Evolutionary conservation across 2,329 filamentous ascomycete genomes (phyloP), one percentile per base, ranked within the genome.

Genomic region (Lachnellula hyalina): DNA sequence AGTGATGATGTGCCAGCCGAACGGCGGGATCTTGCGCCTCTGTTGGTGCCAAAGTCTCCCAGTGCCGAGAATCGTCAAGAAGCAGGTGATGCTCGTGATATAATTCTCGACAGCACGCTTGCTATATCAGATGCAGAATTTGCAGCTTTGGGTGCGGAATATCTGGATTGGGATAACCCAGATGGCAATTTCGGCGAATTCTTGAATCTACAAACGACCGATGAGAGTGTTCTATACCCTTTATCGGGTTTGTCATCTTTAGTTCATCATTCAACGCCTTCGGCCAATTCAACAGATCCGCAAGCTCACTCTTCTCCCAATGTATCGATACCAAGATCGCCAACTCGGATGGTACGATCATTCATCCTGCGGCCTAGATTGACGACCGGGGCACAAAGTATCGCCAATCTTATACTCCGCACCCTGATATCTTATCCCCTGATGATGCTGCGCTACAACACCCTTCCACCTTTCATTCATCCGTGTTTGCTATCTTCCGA

Each of bases 391-490:
- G 45, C 65, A 14, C 65, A 72, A 54, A 66, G 68, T 58, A 70
- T 63, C 9, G 61, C 67, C n/a, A 68, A 64, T 23, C 67, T 75
- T 2, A 73, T 76, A 2, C 53, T 70, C 6, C 69, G 72, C 49
- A 75, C 65, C 4, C 59, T 77, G 19, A 74, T 71, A 57, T 75
- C 74, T 0, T 76, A 73, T 57, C 70, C 72, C 1, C 53, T 67
- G 49, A 73, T 73, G 70, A 71, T 75, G 66, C 56, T 71, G 32
- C 67, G 62, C 11, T 62, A 72, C 21, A 64, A 70, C n/a, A 64
- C 62, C 3, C 68, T 75, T 36, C 74, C 74, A 40, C 73, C 74
- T 0, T 76, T 75, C 56, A 73, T 77, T 28, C 74, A 77, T 58
- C 67, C 70, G 2, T 47, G 55, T 23, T 53, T 68, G 54, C 51